Base-by-base conservation (phyloP, 768 basidiomycete species). In the Hortiboletus flavorubellus region DNA sequence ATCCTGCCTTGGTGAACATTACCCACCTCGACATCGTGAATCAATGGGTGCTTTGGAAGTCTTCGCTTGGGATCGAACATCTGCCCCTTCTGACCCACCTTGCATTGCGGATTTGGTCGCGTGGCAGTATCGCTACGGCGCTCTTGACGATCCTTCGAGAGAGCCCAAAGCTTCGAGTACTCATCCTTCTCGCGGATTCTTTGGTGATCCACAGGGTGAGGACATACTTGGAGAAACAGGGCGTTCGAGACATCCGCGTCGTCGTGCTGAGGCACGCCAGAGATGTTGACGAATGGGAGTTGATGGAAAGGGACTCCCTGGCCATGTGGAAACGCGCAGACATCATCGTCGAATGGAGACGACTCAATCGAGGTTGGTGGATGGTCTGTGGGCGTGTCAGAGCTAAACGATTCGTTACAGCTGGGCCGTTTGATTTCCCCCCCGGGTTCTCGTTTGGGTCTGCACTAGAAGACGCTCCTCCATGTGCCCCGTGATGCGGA, bases 11-110 rank as follows among this genome's bases (percentile, higher is more conserved):
- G 38, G 30, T 31, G 5, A 42, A 46, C 35, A 39, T 66, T 1
- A 61, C 62, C 12, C 59, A 63, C 23, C 62, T 66, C 18, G 62
- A 66, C 23, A 40, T 66, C 43, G 46, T 64, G n/a, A 55, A 64
- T 21, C 49, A 59, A 9, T 64, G 62, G 62, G 46, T 53, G 1
- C 50, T 66, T 8, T 66, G 59, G 61, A 56, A 33, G n/a, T 58
- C 64, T 2, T 50, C 56, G 2, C 48, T 57, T 21, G 56, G 60
- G 2, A 59, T 67, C 46, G 58, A 67, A 30, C 21, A 42, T 37
- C 49, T 60, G 3, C 59, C 59, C 3, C 49, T 29, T 15, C 14
- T 59, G 7, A 59, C 61, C 0, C 64, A 59, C 8, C 7, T 60
- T 5, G 48, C 61, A 4, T 65, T 60, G 35, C 56, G 62, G 2